phyloP scores from a whole-genome alignment of 2,329 filamentous ascomycete species.

The Fusarium setosum region DNA sequence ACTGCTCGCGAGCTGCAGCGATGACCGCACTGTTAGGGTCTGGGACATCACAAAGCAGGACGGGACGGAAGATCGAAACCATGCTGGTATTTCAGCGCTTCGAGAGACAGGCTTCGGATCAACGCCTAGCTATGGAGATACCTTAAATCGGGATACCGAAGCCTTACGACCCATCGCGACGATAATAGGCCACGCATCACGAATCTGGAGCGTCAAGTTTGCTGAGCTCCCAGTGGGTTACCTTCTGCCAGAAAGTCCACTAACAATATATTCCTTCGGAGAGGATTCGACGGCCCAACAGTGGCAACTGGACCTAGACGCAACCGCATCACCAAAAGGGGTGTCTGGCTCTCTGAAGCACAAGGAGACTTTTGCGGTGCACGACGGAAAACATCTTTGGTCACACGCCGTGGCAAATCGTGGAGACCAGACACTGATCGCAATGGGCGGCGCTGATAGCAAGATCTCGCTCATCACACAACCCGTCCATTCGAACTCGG shows the following conservation, averaged over 20 bases:
- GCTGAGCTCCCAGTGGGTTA: conserved; percentile 47
- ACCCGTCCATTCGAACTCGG: not conserved
- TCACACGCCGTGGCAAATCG: conserved; percentile 63
- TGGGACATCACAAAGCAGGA: conserved; percentile 80
- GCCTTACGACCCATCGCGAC: conserved; percentile 66
- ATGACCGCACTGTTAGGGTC: conserved; percentile 88
- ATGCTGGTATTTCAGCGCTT: conserved; percentile 45
- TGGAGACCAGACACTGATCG: conserved; percentile 57
- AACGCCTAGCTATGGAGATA: conserved; percentile 38
- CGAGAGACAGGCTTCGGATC: conserved; percentile 73
- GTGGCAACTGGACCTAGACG: conserved; percentile 70
- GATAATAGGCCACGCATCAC: conserved; percentile 86
- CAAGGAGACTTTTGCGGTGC: conserved; percentile 68
- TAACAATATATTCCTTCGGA: conserved; percentile 80
- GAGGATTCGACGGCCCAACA: conserved; percentile 83
- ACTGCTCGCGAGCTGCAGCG: conserved; percentile 91
- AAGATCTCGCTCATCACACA: conserved; percentile 63
- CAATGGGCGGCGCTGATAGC: conserved; percentile 89
- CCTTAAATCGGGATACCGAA: conserved; percentile 14
- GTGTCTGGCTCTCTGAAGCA: conserved; percentile 57
- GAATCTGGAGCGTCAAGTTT: conserved; percentile 90
- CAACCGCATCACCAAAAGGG: not conserved
- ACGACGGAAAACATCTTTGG: conserved; percentile 94
- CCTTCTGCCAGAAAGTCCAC: conserved; percentile 17
- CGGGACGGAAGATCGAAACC: conserved; percentile 1